Percentiles rank a stretch among this genome's conserved stretches.
These are phyloP conservation scores for Aspergillus steynii DNA, from an alignment of 495 filamentous ascomycete species.

Conservation along the genomic window DNA sequence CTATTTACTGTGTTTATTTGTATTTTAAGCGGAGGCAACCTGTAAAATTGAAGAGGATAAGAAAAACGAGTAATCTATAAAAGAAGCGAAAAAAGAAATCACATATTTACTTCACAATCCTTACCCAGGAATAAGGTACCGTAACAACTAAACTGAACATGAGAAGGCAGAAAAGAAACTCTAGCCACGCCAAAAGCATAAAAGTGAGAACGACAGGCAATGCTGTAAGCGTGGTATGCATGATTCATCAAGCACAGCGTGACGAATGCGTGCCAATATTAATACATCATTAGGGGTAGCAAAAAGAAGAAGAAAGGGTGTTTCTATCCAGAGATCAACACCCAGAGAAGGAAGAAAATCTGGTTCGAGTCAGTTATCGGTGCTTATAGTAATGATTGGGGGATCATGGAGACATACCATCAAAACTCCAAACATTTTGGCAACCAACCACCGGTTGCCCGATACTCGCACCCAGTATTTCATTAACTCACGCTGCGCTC, in stretches of 20 bases:
- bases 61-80: neutral
- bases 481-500: slow-evolving; percentile 86
- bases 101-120: neutral
- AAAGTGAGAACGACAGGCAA: neutral
- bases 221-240: slow-evolving; percentile 5
- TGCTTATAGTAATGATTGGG: neutral
- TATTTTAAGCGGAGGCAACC: neutral
- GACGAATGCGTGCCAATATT: slow-evolving; percentile 29
- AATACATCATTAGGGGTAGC: slow-evolving; percentile 37
- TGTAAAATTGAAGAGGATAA: neutral
- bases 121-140: neutral
- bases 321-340: slow-evolving; percentile 55
- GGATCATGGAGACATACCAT: slow-evolving; percentile 51
- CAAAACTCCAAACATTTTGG: slow-evolving; percentile 96
- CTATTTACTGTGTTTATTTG: neutral
- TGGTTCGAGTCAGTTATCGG: slow-evolving; percentile 25
- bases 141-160: neutral
- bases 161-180: slow-evolving; percentile 4
- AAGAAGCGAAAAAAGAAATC: neutral
- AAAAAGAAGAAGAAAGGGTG: slow-evolving; percentile 15
- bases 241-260: slow-evolving; percentile 20
- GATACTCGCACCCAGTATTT: slow-evolving; percentile 96
- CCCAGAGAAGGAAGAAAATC: slow-evolving; percentile 62
- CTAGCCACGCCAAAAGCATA: slow-evolving; percentile 10
- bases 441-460: slow-evolving; percentile 93